Conservation (phyloP, 208 protist species). For the Trichomonas tenax region DNA sequence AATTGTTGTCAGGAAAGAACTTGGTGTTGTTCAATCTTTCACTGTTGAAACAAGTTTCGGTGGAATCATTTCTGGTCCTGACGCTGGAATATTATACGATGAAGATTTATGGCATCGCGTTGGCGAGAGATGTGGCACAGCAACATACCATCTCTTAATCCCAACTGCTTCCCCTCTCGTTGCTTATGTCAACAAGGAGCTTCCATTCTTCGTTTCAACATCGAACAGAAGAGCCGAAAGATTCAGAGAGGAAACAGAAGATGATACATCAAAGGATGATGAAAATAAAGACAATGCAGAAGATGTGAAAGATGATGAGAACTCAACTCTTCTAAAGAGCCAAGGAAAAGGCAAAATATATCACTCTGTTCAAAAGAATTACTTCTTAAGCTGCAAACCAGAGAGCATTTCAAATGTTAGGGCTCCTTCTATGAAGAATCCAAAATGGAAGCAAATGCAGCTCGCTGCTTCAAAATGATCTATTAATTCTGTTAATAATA, state of each 20-base stretch:
- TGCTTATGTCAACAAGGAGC: background rate
- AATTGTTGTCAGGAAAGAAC: background rate
- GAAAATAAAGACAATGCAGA: background rate
- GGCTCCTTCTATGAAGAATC: background rate
- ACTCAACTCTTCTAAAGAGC: background rate
- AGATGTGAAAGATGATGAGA: background rate
- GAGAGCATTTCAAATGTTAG: background rate
- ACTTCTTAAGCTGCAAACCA: background rate
- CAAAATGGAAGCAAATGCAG: background rate
- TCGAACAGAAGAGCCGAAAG: background rate
- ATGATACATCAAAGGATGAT: background rate
- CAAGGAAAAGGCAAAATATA: background rate
- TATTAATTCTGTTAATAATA: too few species aligned
- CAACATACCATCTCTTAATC: background rate
- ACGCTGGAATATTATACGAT: background rate
- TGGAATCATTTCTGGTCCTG: background rate
- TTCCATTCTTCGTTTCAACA: background rate
- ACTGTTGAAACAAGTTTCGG: background rate
- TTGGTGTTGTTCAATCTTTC: background rate
- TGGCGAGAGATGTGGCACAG: background rate
- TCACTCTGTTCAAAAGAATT: background rate
- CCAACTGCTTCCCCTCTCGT: background rate
- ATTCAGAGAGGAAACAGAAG: background rate
- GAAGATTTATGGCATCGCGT: background rate
- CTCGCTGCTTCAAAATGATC: background rate